These are phyloP conservation scores for Chenopodium quinoa DNA, from an alignment of 148 eudicot species.

Conservation along the genomic window DNA sequence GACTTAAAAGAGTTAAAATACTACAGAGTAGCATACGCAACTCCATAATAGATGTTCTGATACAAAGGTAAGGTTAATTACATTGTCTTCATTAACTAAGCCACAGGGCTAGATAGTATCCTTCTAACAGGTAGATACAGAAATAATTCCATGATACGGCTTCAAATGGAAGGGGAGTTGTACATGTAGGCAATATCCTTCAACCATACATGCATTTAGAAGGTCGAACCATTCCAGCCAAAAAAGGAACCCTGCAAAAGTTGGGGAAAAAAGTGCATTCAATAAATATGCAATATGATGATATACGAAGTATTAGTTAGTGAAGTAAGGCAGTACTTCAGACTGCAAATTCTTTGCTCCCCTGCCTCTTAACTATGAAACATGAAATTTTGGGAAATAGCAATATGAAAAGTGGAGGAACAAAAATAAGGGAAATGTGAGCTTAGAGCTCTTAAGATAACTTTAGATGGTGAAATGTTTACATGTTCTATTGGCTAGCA, in stretches of 20 bases:
- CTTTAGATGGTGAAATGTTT: slow-evolving; percentile 36
- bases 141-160: slow-evolving; percentile 2
- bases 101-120: background rate
- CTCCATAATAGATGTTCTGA: background rate
- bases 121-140: slow-evolving; percentile 4
- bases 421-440: background rate
- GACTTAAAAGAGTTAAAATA: background rate
- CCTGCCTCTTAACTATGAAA: background rate
- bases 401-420: background rate
- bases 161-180: background rate
- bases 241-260: slow-evolving; percentile 69
- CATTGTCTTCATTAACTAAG: background rate
- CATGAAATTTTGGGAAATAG: background rate
- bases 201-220: slow-evolving; percentile 24
- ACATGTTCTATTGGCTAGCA: slow-evolving; percentile 62
- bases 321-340: background rate
- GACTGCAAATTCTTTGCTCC: background rate
- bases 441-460: slow-evolving; percentile 12
- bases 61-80: background rate
- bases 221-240: slow-evolving; percentile 84
- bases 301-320: background rate
- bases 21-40: background rate
- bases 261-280: background rate
- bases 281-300: background rate
- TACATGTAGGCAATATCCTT: background rate